A percentile compares a stretch with the other conserved stretches of the same genome.
These are phyloP conservation scores for Suillus subaureus DNA, from an alignment of 768 basidiomycete species.

Conservation along the genomic window DNA sequence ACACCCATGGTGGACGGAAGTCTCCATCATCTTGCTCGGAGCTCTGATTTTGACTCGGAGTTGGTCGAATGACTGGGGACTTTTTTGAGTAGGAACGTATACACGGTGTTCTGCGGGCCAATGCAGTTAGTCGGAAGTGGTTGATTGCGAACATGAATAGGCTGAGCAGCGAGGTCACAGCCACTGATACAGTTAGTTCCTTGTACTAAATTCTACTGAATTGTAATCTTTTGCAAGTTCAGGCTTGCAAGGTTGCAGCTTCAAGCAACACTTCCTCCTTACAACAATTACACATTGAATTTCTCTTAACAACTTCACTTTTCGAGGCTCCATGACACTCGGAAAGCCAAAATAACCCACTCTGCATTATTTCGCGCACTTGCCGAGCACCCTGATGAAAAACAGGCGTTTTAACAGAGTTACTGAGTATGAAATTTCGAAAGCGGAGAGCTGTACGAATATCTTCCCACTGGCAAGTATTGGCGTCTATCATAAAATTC, in stretches of 20 bases:
- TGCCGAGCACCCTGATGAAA: background rate
- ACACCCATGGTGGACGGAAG: constrained; percentile 65
- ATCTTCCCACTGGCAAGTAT: constrained; percentile 41
- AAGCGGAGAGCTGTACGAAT: constrained; percentile 48
- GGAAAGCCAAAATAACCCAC: background rate
- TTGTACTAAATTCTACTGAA: too few relatives aligned
- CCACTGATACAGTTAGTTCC: too few relatives aligned
- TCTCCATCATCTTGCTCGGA: constrained; percentile 35
- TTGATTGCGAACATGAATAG: constrained; percentile 5
- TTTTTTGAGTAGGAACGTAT: constrained; percentile 3
- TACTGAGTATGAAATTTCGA: background rate
- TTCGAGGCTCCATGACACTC: background rate
- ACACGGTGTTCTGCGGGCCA: background rate
- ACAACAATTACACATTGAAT: background rate
- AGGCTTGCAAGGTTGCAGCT: too few relatives aligned
- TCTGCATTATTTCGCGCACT: background rate
- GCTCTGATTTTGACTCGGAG: background rate
- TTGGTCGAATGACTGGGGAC: background rate
- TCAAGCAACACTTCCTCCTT: background rate
- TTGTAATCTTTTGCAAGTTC: too few relatives aligned
- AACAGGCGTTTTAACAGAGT: background rate
- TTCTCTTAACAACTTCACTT: background rate
- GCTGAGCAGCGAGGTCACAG: background rate
- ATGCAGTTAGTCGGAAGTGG: constrained; percentile 6
- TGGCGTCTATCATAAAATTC: background rate